phyloP scores from a whole-genome alignment of 2,329 filamentous ascomycete genomes.

The Penicillium sp. region DNA sequence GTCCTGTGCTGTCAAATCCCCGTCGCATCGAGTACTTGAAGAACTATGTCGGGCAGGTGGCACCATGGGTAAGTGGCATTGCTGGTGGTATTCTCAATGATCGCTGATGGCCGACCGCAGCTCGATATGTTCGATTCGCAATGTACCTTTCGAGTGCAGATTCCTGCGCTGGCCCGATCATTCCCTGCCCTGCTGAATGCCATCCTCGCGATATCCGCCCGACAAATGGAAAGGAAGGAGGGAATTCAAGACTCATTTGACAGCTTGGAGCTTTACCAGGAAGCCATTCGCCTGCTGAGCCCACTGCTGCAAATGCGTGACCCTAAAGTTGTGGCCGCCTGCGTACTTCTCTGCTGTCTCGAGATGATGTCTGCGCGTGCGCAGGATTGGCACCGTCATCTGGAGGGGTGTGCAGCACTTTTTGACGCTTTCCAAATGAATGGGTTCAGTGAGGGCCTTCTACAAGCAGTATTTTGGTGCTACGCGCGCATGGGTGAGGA shows the following conservation, averaged over 20 bases:
- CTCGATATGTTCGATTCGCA: slow-evolving; percentile 51
- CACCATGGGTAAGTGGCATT: slow-evolving; percentile 40
- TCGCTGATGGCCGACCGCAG: slow-evolving; percentile 21
- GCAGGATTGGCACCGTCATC: slow-evolving; percentile 48
- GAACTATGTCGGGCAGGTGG: slow-evolving; percentile 47
- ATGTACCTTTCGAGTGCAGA: slow-evolving; percentile 45
- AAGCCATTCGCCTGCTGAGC: slow-evolving; percentile 44
- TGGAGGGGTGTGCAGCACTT: slow-evolving; percentile 50
- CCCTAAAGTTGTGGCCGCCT: slow-evolving; percentile 46
- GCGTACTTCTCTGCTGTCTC: slow-evolving; percentile 47
- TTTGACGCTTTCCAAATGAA: slow-evolving; percentile 46
- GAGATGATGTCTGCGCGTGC: slow-evolving; percentile 46
- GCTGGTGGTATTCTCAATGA: not conserved
- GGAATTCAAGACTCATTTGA: slow-evolving; percentile 39
- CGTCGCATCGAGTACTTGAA: slow-evolving; percentile 37
- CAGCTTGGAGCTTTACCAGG: slow-evolving; percentile 48
- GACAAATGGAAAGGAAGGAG: slow-evolving; percentile 47
- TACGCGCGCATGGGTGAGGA: slow-evolving; percentile 48
- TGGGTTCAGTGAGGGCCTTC: slow-evolving; percentile 44
- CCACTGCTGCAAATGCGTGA: slow-evolving; percentile 43
- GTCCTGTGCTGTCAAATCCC: slow-evolving; percentile 25
- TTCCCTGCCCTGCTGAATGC: slow-evolving; percentile 43
- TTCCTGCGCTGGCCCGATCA: slow-evolving; percentile 43
- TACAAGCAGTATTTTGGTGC: slow-evolving; percentile 52
- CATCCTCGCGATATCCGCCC: slow-evolving; percentile 47